phyloP scores from a whole-genome alignment of 1,139 yeast genomes.

The Saccharomyces uvarum region DNA sequence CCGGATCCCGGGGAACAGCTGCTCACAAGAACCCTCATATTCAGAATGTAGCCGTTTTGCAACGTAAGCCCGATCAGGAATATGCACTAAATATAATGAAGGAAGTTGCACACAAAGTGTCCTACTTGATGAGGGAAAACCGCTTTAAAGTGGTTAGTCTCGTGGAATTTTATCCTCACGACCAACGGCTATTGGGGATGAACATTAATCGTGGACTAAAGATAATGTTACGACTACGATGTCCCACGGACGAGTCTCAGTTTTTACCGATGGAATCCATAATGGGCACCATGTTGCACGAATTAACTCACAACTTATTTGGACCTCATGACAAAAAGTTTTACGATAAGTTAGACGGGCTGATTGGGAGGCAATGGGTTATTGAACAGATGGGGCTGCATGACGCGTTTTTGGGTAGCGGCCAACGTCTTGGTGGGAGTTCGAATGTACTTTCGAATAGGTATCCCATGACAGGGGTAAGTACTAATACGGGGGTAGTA shows the following conservation, averaged over 20 bases:
- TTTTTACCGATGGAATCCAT: constrained; percentile 64
- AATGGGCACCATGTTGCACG: constrained; percentile 82
- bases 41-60: constrained; percentile 46
- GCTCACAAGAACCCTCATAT: constrained; percentile 21
- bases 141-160: constrained; percentile 59
- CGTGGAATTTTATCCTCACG: constrained; percentile 81
- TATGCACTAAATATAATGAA: constrained; percentile 52
- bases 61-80: constrained; percentile 46
- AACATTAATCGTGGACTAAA: constrained; percentile 82
- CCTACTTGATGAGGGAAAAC: constrained; percentile 68
- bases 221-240: constrained; percentile 64
- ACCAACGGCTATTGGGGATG: constrained; percentile 59
- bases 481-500: constrained; percentile 8
- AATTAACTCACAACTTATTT: constrained; percentile 66
- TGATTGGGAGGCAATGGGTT: constrained; percentile 51
- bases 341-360: constrained; percentile 55
- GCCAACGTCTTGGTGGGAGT: constrained; percentile 44
- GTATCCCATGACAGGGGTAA: constrained; percentile 6
- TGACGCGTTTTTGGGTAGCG: constrained; percentile 41
- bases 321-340: constrained; percentile 79
- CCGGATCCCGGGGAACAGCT: neutral
- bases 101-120: constrained; percentile 53
- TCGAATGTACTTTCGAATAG: constrained; percentile 11
- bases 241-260: constrained; percentile 44
- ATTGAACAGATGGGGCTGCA: constrained; percentile 38